Conservation (phyloP, 2,329 filamentous ascomycete genomes). For the Fusarium mangiferae region DNA sequence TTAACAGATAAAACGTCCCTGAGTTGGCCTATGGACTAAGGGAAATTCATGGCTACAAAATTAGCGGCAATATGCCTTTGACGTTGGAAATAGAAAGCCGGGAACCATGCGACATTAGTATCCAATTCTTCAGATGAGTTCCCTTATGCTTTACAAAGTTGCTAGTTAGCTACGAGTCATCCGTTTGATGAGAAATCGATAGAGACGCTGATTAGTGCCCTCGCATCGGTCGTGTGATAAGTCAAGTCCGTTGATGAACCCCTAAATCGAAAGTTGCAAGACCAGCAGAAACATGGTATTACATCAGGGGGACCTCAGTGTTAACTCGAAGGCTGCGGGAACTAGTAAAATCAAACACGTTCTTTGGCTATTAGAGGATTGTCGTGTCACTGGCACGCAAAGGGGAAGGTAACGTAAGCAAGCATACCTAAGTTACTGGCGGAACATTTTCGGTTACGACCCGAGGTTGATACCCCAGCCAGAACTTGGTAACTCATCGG, state of each 20-base stretch:
- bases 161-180: too few species aligned
- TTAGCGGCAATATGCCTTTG: neutral
- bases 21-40: accelerated
- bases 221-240: neutral
- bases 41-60: too few species aligned
- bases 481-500: neutral
- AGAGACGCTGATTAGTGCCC: neutral
- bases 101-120: too few species aligned
- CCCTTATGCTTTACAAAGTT: neutral
- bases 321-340: too few species aligned
- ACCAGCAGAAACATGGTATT: neutral
- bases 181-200: neutral
- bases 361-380: neutral
- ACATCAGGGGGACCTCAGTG: neutral
- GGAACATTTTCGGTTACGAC: neutral
- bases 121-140: too few species aligned
- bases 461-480: neutral
- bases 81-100: neutral
- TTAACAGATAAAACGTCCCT: neutral
- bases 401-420: neutral
- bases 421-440: neutral
- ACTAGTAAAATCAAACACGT: neutral
- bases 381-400: neutral
- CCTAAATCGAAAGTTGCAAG: neutral
- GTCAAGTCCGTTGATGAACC: too few species aligned